Evolutionary conservation across 805 yeast genomes (phyloP).

Genomic region (Hemisphaericaspora nanyangensis): DNA sequence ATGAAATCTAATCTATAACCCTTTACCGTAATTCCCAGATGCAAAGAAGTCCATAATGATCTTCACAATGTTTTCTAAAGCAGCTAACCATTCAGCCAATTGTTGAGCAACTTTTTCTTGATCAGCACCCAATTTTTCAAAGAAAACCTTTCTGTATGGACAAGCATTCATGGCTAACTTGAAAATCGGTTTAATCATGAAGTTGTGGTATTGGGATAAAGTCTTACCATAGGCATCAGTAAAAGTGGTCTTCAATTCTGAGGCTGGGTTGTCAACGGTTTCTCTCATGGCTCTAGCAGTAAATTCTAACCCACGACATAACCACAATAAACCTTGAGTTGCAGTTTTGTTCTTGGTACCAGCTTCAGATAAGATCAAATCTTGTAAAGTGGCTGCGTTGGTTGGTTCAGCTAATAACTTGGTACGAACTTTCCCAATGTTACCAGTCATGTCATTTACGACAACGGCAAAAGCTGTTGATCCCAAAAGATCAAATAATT

Average conservation of each 20-base stretch:
- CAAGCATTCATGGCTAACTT: constrained; percentile 94
- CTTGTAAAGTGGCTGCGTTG: constrained; percentile 67
- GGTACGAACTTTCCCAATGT: constrained; percentile 69
- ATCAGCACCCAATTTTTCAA: constrained; percentile 75
- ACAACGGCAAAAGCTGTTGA: constrained; percentile 83
- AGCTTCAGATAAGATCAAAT: constrained; percentile 68
- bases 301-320: constrained; percentile 79
- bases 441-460: constrained; percentile 85
- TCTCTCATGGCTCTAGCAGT: constrained; percentile 89
- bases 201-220: constrained; percentile 73
- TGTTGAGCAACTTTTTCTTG: constrained; percentile 64
- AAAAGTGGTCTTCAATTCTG: constrained; percentile 72
- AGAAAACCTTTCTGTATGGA: constrained; percentile 85
- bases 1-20: constrained; percentile 63
- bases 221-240: constrained; percentile 83
- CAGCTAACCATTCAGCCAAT: constrained; percentile 68
- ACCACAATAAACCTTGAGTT: constrained; percentile 89
- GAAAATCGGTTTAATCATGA: constrained; percentile 81
- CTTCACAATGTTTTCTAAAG: constrained; percentile 70
- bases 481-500: constrained; percentile 78
- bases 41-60: constrained; percentile 72
- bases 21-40: constrained; percentile 84
- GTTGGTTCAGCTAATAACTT: constrained; percentile 64
- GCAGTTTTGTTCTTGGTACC: constrained; percentile 68
- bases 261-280: constrained; percentile 58